Conservation (phyloP, 2,329 filamentous ascomycete genomes). For the Paecilomyces dactylethromorphus region DNA sequence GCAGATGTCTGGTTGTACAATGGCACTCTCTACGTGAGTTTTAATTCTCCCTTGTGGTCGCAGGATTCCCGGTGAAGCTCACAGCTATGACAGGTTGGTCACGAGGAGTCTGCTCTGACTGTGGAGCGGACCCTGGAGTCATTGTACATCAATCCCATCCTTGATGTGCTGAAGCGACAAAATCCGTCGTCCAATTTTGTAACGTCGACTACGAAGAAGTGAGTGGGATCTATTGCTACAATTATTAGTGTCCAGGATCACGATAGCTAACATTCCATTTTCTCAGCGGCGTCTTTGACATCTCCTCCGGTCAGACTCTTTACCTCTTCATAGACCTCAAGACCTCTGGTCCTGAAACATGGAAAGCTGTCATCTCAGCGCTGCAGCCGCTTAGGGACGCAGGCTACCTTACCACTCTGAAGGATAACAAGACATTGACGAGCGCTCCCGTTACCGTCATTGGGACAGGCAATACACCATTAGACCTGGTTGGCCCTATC, state of each 20-base stretch:
- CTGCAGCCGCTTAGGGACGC: constrained; percentile 51
- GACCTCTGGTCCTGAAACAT: constrained; percentile 50
- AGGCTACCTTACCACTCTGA: constrained; percentile 48
- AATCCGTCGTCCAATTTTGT: constrained; percentile 51
- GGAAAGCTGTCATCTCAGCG: constrained; percentile 49
- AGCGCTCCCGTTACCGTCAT: constrained; percentile 53
- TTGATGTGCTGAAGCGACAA: constrained; percentile 48
- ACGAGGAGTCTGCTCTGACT: constrained; percentile 48
- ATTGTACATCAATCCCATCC: constrained; percentile 55
- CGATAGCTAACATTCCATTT: not conserved
- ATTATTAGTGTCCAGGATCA: not conserved
- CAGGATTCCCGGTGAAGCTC: not conserved
- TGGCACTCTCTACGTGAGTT: constrained; percentile 46
- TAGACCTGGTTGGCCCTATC: constrained; percentile 42
- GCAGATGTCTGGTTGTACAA: constrained; percentile 57
- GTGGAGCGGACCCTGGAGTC: constrained; percentile 47
- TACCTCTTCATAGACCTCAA: constrained; percentile 62
- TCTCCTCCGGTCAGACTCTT: constrained; percentile 48
- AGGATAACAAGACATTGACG: constrained; percentile 38
- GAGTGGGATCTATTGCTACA: constrained; percentile 5
- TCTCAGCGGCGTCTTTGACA: constrained; percentile 53
- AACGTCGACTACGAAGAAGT: constrained; percentile 44
- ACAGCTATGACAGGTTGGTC: constrained; percentile 43
- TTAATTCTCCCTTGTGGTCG: not conserved
- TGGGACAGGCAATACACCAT: constrained; percentile 53